These are phyloP conservation scores for Prosopis cineraria DNA, from an alignment of 306 rosid species.

Conservation along the genomic window DNA sequence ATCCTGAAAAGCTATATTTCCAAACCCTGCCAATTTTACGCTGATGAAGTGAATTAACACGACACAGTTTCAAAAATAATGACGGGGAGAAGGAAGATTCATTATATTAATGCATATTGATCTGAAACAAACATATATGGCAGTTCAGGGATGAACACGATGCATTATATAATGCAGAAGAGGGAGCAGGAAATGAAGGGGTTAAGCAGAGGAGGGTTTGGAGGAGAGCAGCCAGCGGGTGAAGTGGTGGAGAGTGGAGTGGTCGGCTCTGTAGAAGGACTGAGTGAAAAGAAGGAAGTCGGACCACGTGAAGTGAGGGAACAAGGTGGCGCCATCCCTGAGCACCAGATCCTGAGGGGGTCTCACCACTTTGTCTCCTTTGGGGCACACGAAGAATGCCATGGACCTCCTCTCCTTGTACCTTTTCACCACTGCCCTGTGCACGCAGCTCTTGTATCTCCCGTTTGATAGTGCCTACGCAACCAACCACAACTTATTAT, in stretches of 20 bases:
- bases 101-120: background rate
- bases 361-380: slow-evolving; percentile 52
- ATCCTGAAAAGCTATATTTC: background rate
- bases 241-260: slow-evolving; percentile 49
- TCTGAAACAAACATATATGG: background rate
- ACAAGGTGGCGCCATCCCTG: slow-evolving; percentile 35
- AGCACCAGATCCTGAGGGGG: slow-evolving; percentile 50
- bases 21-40: background rate
- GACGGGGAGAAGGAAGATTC: background rate
- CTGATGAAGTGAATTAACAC: background rate
- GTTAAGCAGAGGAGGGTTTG: background rate
- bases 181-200: too few relatives aligned
- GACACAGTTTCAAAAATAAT: too few relatives aligned
- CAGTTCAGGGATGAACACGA: too few relatives aligned
- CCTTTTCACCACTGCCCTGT: slow-evolving; percentile 50
- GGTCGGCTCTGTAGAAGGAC: slow-evolving; percentile 51
- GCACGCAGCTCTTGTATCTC: slow-evolving; percentile 17
- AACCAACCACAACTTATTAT: background rate
- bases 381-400: slow-evolving; percentile 66
- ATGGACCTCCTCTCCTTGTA: slow-evolving; percentile 48
- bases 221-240: slow-evolving; percentile 44
- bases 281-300: slow-evolving; percentile 54
- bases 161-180: too few relatives aligned
- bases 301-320: slow-evolving; percentile 65
- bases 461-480: slow-evolving; percentile 38